Percentiles rank a stretch among this genome's conserved stretches.
These are phyloP conservation scores for Penicillium sp. DNA, from an alignment of 2,329 filamentous ascomycete genomes.

Conservation along the genomic window DNA sequence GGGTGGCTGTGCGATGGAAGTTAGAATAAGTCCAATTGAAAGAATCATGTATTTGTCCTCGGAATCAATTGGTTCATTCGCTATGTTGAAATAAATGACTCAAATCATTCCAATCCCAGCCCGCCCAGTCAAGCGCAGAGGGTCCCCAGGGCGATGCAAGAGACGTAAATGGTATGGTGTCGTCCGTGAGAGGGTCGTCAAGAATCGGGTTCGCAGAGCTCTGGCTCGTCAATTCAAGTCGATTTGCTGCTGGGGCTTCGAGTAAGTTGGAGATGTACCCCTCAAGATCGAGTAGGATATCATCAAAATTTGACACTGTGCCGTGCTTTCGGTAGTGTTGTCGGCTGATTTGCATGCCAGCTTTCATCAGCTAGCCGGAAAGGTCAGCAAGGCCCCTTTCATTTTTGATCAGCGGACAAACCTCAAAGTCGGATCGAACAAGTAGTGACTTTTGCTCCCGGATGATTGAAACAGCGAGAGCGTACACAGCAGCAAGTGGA, in stretches of 20 bases:
- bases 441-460: constrained; percentile 9
- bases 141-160: constrained; percentile 5
- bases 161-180: neutral
- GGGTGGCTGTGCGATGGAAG: neutral
- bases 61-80: neutral
- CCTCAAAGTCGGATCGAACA: constrained; percentile 17
- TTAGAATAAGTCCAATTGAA: neutral
- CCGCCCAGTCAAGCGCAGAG: constrained; percentile 12
- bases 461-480: constrained; percentile 11
- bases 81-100: constrained; percentile 16
- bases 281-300: constrained; percentile 6
- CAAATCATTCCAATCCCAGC: constrained; percentile 19
- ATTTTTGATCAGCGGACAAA: neutral
- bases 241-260: neutral
- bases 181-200: neutral
- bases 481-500: constrained; percentile 12
- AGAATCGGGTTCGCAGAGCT: neutral
- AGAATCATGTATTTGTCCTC: neutral
- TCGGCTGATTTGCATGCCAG: constrained; percentile 8
- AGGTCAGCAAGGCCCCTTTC: neutral
- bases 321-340: constrained; percentile 7
- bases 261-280: neutral
- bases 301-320: constrained; percentile 8
- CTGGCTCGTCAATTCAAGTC: neutral
- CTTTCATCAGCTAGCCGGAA: constrained; percentile 13